phyloP scores from a whole-genome alignment of 306 rosid species.

The Biancaea sappan region DNA sequence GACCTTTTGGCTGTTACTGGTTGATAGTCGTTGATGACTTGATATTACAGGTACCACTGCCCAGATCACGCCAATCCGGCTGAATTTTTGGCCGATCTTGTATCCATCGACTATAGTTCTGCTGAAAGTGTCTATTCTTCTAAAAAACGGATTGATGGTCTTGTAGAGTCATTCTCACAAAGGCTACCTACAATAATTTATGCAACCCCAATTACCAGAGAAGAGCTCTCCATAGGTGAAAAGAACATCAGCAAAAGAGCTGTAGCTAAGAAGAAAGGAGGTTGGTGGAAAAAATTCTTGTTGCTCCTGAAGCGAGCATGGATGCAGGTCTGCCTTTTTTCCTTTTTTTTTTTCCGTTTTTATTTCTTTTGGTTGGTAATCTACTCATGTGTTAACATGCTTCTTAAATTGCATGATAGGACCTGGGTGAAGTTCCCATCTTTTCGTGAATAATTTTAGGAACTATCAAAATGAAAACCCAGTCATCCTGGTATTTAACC shows the following conservation, averaged over 20 bases:
- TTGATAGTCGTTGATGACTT: conserved; percentile 26
- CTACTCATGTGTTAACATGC: conserved; percentile 20
- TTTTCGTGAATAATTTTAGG: neutral
- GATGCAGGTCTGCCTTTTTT: conserved; percentile 75
- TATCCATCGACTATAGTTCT: conserved; percentile 91
- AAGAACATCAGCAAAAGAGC: conserved; percentile 46
- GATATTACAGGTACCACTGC: conserved; percentile 70
- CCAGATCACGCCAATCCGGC: conserved; percentile 92
- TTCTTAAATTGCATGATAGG: conserved; percentile 28
- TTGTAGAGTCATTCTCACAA: conserved; percentile 78
- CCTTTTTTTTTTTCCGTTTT: neutral
- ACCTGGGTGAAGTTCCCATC: conserved; percentile 14
- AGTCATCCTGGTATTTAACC: neutral
- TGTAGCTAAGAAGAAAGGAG: conserved; percentile 56
- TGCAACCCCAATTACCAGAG: conserved; percentile 71
- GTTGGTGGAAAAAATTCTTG: conserved; percentile 91
- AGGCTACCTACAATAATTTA: conserved; percentile 58
- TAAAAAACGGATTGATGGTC: conserved; percentile 74
- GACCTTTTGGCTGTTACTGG: conserved; percentile 12
- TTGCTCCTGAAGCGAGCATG: conserved; percentile 94
- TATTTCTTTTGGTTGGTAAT: neutral
- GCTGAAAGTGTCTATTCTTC: conserved; percentile 82
- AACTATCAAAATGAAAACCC: neutral
- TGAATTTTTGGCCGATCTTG: conserved; percentile 94
- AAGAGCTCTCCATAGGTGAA: conserved; percentile 45